These are phyloP conservation scores for Butyriboletus loyo DNA, from an alignment of 768 basidiomycete species.

Conservation along the genomic window DNA sequence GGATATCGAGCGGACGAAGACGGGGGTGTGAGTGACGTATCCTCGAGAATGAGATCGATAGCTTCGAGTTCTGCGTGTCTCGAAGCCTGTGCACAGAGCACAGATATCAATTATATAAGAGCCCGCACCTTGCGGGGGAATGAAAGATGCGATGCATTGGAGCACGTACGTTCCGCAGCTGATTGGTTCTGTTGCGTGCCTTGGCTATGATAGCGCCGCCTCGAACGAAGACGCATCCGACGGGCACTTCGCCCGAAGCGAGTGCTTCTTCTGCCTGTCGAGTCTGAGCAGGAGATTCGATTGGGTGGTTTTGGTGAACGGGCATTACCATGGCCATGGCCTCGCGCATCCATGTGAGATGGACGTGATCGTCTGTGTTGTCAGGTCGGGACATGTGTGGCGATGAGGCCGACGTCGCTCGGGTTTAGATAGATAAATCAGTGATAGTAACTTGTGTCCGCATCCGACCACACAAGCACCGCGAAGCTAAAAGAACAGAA, in stretches of 20 bases:
- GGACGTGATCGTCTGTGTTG: constrained; percentile 18
- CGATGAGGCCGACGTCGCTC: not conserved
- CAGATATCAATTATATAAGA: not conserved
- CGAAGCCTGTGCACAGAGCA: constrained; percentile 74
- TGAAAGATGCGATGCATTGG: too few species aligned
- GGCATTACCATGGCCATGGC: constrained; percentile 75
- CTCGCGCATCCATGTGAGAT: constrained; percentile 73
- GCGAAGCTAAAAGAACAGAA: too few species aligned
- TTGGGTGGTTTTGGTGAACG: not conserved
- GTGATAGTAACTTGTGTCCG: too few species aligned
- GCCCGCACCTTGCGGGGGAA: not conserved
- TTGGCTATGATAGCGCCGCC: constrained; percentile 72
- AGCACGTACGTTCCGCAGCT: constrained; percentile 76
- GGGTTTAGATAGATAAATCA: too few species aligned
- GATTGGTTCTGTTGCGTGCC: constrained; percentile 92
- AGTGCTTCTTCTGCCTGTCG: constrained; percentile 83
- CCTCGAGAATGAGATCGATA: constrained; percentile 80
- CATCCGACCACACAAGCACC: too few species aligned
- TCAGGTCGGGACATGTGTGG: constrained; percentile 2
- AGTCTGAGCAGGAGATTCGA: constrained; percentile 3
- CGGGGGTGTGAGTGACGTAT: constrained; percentile 53
- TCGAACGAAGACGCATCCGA: constrained; percentile 93
- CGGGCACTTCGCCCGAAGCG: constrained; percentile 83
- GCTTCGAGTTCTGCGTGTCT: constrained; percentile 97
- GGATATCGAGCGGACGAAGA: constrained; percentile 47